Conservation (phyloP, 1,284 basidiomycete species). For the Fistulinella staudtii region DNA sequence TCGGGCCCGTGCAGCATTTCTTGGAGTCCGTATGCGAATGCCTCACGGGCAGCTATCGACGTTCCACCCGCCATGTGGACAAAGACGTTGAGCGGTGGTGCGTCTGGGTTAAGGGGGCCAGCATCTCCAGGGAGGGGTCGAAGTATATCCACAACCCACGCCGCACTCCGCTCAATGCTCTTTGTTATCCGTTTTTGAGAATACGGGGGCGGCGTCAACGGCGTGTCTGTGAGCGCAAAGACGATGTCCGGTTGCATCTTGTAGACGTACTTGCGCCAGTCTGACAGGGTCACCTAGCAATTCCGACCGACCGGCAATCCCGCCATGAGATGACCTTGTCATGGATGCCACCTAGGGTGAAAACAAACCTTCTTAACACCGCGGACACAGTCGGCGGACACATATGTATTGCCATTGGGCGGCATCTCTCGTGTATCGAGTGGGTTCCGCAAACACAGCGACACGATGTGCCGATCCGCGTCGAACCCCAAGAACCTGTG, state of each 20-base stretch:
- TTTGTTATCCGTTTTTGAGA: slow-evolving; percentile 74
- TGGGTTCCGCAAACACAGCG: slow-evolving; percentile 64
- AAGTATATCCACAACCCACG: slow-evolving; percentile 60
- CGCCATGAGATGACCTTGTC: slow-evolving; percentile 4
- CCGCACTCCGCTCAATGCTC: slow-evolving; percentile 60
- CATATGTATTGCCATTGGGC: slow-evolving; percentile 55
- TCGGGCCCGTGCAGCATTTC: slow-evolving; percentile 58
- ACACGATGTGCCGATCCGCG: slow-evolving; percentile 47
- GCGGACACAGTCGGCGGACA: slow-evolving; percentile 57
- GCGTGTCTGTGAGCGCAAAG: slow-evolving; percentile 66
- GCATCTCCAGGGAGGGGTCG: slow-evolving; percentile 1
- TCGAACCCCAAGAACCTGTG: slow-evolving; percentile 59
- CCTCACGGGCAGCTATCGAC: slow-evolving; percentile 50
- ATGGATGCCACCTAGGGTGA: not conserved
- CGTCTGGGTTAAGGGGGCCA: not conserved
- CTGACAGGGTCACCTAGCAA: slow-evolving; percentile 48
- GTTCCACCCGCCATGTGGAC: slow-evolving; percentile 66
- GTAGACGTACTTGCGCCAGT: slow-evolving; percentile 51
- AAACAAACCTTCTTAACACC: slow-evolving; percentile 63
- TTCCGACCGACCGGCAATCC: no score
- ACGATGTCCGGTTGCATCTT: slow-evolving; percentile 65
- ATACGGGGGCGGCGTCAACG: slow-evolving; percentile 56
- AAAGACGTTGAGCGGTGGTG: slow-evolving; percentile 44
- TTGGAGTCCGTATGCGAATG: slow-evolving; percentile 56
- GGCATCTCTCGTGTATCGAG: slow-evolving; percentile 62